phyloP scores from a whole-genome alignment of 1,139 yeast genomes.

The Kurtzmaniella quercitrusa region DNA sequence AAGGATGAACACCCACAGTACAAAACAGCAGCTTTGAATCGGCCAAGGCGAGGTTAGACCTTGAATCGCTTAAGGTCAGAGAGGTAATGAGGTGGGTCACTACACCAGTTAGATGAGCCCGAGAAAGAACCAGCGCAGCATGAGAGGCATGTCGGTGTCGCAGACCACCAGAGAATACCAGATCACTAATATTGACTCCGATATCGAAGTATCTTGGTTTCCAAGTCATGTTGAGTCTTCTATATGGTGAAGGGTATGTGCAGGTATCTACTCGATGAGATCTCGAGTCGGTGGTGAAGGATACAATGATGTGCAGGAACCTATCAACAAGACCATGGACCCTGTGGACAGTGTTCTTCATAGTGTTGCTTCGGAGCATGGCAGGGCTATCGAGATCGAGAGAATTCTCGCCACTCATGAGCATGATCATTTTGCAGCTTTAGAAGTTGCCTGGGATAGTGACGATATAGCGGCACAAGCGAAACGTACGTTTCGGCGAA shows the following conservation, averaged over 20 bases:
- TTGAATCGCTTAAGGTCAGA: constrained; percentile 65
- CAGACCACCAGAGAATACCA: constrained; percentile 73
- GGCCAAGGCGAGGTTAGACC: constrained; percentile 35
- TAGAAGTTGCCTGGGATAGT: constrained; percentile 45
- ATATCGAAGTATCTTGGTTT: constrained; percentile 45
- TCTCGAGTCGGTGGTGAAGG: neutral
- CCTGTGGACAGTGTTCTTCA: constrained; percentile 32
- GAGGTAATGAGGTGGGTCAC: constrained; percentile 77
- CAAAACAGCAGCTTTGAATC: constrained; percentile 41
- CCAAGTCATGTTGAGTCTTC: constrained; percentile 19
- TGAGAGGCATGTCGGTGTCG: constrained; percentile 60
- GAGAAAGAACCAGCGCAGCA: constrained; percentile 53
- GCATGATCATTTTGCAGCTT: constrained; percentile 52
- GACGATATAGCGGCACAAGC: constrained; percentile 24
- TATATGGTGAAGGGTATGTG: too few species aligned
- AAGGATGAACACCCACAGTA: constrained; percentile 95
- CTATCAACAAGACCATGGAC: constrained; percentile 9
- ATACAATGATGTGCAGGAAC: neutral
- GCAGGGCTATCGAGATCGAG: constrained; percentile 50
- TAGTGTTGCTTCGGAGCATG: constrained; percentile 32
- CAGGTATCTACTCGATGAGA: neutral
- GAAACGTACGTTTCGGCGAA: constrained; percentile 49
- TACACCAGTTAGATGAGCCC: constrained; percentile 69
- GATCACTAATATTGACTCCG: constrained; percentile 85
- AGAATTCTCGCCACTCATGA: constrained; percentile 46